Conservation (phyloP, 352 stramenopile genomes). For the Pythium aphanidermatum region DNA sequence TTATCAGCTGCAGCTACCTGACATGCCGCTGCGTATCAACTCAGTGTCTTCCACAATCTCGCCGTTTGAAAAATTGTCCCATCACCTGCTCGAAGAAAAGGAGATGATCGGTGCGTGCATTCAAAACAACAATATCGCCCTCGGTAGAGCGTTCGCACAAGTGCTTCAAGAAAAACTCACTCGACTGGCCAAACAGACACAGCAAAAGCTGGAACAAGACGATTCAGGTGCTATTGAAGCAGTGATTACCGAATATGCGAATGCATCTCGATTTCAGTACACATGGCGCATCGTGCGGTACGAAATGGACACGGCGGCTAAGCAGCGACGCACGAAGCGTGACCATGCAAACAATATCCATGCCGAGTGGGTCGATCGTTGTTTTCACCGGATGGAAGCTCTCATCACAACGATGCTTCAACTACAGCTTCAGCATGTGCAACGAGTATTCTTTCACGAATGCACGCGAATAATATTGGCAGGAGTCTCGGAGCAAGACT, state of each 20-base stretch:
- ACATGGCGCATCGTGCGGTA: conserved; percentile 60
- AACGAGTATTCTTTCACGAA: conserved; percentile 59
- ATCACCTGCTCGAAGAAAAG: conserved; percentile 70
- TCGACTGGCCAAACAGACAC: conserved; percentile 32
- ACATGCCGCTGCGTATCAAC: conserved; percentile 1
- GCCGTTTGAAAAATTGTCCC: conserved; percentile 56
- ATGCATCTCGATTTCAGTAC: conserved; percentile 46
- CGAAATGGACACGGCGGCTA: conserved; percentile 42
- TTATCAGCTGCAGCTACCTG: conserved; percentile 9
- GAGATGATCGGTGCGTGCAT: conserved; percentile 59
- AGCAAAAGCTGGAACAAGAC: conserved; percentile 24
- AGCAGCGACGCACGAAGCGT: conserved; percentile 22
- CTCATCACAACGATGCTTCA: conserved; percentile 45
- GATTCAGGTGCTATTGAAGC: conserved; percentile 29
- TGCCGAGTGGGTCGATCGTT: conserved; percentile 55
- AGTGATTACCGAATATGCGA: conserved; percentile 51
- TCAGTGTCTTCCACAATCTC: conserved; percentile 20
- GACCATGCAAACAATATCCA: conserved; percentile 32
- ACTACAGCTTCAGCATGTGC: conserved; percentile 41
- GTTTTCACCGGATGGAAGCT: conserved; percentile 53
- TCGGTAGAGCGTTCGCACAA: conserved; percentile 58
- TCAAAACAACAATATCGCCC: conserved; percentile 51
- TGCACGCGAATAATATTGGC: conserved; percentile 35
- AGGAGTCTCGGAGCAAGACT: conserved; percentile 52
- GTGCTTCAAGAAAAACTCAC: conserved; percentile 52